Conservation (phyloP, 2,329 filamentous ascomycete species). For the Penicillium sp. region DNA sequence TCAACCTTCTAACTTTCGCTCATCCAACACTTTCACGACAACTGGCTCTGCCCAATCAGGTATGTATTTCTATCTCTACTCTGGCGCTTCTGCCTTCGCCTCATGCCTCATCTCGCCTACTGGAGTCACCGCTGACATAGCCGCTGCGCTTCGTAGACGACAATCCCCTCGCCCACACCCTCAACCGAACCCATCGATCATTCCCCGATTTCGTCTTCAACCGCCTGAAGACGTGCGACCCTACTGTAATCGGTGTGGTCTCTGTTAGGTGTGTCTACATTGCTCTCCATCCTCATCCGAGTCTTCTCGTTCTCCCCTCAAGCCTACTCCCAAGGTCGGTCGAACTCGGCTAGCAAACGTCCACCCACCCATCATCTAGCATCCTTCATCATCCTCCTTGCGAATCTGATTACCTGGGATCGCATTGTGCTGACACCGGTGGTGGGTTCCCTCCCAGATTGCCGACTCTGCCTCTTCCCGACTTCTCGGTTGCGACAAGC, state of each 20-base stretch:
- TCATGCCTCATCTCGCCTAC: slow-evolving; percentile 22
- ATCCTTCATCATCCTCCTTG: slow-evolving; percentile 15
- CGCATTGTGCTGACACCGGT: slow-evolving; percentile 27
- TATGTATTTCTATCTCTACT: slow-evolving; percentile 19
- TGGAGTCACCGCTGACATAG: slow-evolving; percentile 41
- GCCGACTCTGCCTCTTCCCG: slow-evolving; percentile 26
- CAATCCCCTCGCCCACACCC: slow-evolving; percentile 25
- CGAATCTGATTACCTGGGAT: slow-evolving; percentile 14
- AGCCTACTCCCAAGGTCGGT: slow-evolving; percentile 29
- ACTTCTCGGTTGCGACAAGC: slow-evolving; percentile 38
- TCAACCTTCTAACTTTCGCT: slow-evolving; percentile 26
- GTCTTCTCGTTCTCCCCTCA: slow-evolving; percentile 29
- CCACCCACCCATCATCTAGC: slow-evolving; percentile 16
- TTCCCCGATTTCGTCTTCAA: slow-evolving; percentile 18
- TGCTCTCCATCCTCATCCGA: slow-evolving; percentile 36
- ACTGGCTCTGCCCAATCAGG: slow-evolving; percentile 6
- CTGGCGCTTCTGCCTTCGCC: slow-evolving; percentile 8
- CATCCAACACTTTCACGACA: slow-evolving; percentile 17
- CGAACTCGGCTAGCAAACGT: slow-evolving; percentile 27
- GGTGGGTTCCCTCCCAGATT: slow-evolving; percentile 25
- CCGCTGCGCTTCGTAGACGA: slow-evolving; percentile 37
- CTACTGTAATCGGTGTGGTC: slow-evolving; percentile 23
- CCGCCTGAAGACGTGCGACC: slow-evolving; percentile 31
- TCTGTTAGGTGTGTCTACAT: slow-evolving; percentile 33
- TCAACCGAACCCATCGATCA: slow-evolving; percentile 22